phyloP scores from a whole-genome alignment of 2,329 filamentous ascomycete genomes.

The Aspergillus bombycis region DNA sequence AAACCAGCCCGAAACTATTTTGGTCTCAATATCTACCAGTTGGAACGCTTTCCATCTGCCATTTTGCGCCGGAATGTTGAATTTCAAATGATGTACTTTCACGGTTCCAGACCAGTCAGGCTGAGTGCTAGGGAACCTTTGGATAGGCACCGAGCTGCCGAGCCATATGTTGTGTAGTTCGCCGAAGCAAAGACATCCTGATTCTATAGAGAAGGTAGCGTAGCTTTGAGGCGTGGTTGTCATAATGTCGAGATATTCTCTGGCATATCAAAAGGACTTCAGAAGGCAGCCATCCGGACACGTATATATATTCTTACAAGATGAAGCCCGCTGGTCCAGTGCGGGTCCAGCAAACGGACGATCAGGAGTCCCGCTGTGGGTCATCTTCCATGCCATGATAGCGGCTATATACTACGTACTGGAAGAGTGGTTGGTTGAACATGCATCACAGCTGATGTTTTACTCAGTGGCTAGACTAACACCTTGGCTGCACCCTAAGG shows the following conservation, averaged over 20 bases:
- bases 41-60: neutral
- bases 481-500: too few relatives aligned
- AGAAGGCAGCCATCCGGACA: neutral
- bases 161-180: neutral
- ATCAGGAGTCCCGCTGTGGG: too few relatives aligned
- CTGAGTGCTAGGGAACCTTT: neutral
- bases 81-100: neutral
- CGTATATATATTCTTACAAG: too few relatives aligned
- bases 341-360: too few relatives aligned
- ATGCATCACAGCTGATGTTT: too few relatives aligned
- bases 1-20: neutral
- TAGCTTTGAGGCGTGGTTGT: neutral
- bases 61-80: neutral
- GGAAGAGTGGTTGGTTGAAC: too few relatives aligned
- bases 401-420: too few relatives aligned
- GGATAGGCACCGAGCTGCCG: neutral
- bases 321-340: too few relatives aligned
- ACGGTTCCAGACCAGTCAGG: neutral
- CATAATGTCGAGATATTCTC: neutral
- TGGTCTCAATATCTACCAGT: neutral
- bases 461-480: too few relatives aligned
- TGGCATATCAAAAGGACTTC: neutral
- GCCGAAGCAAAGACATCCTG: neutral
- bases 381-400: too few relatives aligned
- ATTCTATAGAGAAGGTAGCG: neutral